A percentile compares a stretch with the other conserved stretches of the same genome.
These are phyloP conservation scores for Pharnaceum exiguum DNA, from an alignment of 148 eudicot genomes.

Conservation along the genomic window DNA sequence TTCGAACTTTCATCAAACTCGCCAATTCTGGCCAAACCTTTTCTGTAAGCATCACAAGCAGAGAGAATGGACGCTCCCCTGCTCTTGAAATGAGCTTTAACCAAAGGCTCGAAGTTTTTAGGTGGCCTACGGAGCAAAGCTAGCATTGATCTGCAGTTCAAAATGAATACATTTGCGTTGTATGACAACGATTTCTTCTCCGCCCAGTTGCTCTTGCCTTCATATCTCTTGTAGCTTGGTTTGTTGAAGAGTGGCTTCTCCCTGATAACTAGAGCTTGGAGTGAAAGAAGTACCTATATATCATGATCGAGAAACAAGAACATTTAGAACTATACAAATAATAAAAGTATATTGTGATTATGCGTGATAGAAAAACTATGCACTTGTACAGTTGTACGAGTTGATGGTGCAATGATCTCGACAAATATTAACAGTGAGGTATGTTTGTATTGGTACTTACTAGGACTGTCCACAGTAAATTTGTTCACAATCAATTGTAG, in stretches of 20 bases:
- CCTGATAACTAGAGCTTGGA: slow-evolving; percentile 63
- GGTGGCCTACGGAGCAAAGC: slow-evolving; percentile 32
- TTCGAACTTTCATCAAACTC: no score
- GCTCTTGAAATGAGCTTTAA: slow-evolving; percentile 26
- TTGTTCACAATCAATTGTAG: no score
- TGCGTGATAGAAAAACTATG: no score
- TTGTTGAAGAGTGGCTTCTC: slow-evolving; percentile 50
- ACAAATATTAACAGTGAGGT: no score
- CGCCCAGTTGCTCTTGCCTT: slow-evolving; percentile 9
- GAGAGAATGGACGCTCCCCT: slow-evolving; percentile 17
- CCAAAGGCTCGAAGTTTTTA: slow-evolving; percentile 30
- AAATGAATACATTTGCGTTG: slow-evolving; percentile 31
- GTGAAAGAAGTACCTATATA: slow-evolving; percentile 51
- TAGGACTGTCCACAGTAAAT: no score
- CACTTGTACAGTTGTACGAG: no score
- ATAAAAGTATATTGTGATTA: no score
- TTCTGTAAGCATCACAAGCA: slow-evolving; percentile 25
- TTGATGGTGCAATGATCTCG: no score
- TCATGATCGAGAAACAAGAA: no score
- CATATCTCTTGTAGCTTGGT: slow-evolving; percentile 14
- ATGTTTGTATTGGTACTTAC: no score
- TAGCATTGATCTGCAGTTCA: slow-evolving; percentile 39
- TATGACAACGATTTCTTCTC: slow-evolving; percentile 23
- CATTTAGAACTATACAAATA: no score
- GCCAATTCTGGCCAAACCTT: slow-evolving; percentile 21